phyloP scores from a whole-genome alignment of 139 green algal genomes.

The Closterium sp. region DNA sequence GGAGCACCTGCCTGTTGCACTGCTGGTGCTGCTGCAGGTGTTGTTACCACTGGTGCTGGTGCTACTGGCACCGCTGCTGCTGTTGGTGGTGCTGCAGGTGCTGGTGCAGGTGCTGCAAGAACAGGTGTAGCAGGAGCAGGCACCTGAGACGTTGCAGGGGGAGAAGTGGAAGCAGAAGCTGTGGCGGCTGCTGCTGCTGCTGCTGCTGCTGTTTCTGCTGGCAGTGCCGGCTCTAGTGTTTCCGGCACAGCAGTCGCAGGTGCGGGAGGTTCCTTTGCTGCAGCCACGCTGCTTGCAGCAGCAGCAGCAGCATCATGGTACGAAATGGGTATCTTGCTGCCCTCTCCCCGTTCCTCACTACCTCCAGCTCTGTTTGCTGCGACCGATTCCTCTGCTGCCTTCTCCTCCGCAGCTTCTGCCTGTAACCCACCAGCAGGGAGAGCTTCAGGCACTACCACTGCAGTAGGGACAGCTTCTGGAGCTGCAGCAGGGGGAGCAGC shows the following conservation, averaged over 20 bases:
- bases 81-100: not conserved
- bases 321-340: not conserved
- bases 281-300: not conserved
- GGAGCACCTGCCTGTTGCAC: not conserved
- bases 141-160: not conserved
- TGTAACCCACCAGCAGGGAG: not conserved
- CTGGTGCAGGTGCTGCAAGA: not conserved
- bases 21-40: not conserved
- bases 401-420: not conserved
- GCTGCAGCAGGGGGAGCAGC: not conserved
- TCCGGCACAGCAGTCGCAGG: not conserved
- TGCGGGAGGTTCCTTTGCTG: not conserved
- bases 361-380: not conserved
- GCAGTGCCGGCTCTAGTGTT: not conserved
- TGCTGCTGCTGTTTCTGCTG: not conserved
- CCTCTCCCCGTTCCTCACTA: not conserved
- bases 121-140: constrained; percentile 3
- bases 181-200: not conserved
- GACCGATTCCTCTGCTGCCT: not conserved
- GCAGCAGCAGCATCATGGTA: not conserved
- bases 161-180: not conserved
- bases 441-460: not conserved
- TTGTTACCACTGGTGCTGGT: not conserved
- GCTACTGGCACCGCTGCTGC: not conserved
- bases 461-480: not conserved